Percentiles rank a stretch among this genome's conserved stretches.
phyloP scores from a whole-genome alignment of 164 flowering plant genomes.

The Piper longum region DNA sequence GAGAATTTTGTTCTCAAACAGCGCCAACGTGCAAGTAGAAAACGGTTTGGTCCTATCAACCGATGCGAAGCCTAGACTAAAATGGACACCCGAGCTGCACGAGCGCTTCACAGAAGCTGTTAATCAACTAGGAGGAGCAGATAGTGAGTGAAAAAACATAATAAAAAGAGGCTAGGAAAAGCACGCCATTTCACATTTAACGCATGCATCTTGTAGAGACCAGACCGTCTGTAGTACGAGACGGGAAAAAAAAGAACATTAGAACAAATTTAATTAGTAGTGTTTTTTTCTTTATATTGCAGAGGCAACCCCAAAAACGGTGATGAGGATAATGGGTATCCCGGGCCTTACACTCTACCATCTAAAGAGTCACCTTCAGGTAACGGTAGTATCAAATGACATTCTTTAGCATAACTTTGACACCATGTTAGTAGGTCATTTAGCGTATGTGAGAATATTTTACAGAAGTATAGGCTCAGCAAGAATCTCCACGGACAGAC shows the following conservation, averaged over 20 bases:
- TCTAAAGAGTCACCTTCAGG: conserved; percentile 95
- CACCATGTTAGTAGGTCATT: not conserved
- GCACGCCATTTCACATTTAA: not conserved
- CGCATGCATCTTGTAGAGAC: no score
- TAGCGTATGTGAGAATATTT: conserved; percentile 11
- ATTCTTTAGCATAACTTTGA: not conserved
- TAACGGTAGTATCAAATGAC: conserved; percentile 9
- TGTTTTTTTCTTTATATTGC: conserved; percentile 13
- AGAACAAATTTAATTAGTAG: conserved; percentile 4
- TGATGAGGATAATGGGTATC: conserved; percentile 92
- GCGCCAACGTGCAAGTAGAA: conserved; percentile 53
- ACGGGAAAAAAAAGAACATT: not conserved
- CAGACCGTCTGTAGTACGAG: no score
- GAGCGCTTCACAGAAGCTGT: conserved; percentile 85
- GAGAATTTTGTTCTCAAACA: conserved; percentile 58
- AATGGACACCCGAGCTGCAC: conserved; percentile 94
- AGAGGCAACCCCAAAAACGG: conserved; percentile 96
- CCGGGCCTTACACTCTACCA: conserved; percentile 95
- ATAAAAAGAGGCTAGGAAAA: not conserved
- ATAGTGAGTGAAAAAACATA: conserved; percentile 44
- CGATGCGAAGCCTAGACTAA: conserved; percentile 90
- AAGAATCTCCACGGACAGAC: conserved; percentile 72
- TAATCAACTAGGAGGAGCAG: conserved; percentile 91
- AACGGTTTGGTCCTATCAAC: conserved; percentile 92
- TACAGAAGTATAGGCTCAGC: conserved; percentile 84